These are phyloP conservation scores for Candida loeiensis DNA, from an alignment of 805 yeast genomes.

Conservation along the genomic window DNA sequence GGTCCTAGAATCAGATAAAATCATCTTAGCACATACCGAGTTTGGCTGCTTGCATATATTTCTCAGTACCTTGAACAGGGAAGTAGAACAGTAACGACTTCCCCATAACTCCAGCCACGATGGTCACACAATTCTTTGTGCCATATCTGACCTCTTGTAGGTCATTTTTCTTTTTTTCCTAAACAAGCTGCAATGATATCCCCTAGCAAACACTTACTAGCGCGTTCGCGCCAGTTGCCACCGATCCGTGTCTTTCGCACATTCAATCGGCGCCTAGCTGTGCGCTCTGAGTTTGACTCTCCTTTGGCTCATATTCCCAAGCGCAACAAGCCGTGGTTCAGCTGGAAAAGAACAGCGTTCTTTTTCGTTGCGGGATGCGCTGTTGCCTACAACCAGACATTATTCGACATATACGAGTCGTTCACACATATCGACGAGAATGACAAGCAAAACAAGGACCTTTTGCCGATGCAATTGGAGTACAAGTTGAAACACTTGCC, in stretches of 20 bases:
- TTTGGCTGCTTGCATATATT: too few relatives aligned
- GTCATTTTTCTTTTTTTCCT: too few relatives aligned
- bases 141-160: too few relatives aligned
- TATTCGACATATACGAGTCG: conserved; percentile 29
- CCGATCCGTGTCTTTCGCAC: neutral
- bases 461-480: conserved; percentile 41
- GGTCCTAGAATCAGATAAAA: too few relatives aligned
- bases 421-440: conserved; percentile 20
- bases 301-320: conserved; percentile 30
- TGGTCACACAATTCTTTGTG: too few relatives aligned
- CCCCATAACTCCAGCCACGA: too few relatives aligned
- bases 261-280: conserved; percentile 11
- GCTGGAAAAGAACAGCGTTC: conserved; percentile 28
- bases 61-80: too few relatives aligned
- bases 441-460: conserved; percentile 19
- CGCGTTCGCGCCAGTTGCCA: neutral
- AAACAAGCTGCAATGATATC: neutral
- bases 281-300: conserved; percentile 27
- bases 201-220: neutral
- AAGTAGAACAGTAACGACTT: too few relatives aligned
- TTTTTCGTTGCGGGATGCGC: conserved; percentile 31
- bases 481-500: conserved; percentile 47
- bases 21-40: too few relatives aligned
- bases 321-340: conserved; percentile 23
- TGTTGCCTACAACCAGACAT: conserved; percentile 30